These are phyloP conservation scores for Aspergillus steynii DNA, from an alignment of 495 filamentous ascomycete genomes.

Conservation along the genomic window DNA sequence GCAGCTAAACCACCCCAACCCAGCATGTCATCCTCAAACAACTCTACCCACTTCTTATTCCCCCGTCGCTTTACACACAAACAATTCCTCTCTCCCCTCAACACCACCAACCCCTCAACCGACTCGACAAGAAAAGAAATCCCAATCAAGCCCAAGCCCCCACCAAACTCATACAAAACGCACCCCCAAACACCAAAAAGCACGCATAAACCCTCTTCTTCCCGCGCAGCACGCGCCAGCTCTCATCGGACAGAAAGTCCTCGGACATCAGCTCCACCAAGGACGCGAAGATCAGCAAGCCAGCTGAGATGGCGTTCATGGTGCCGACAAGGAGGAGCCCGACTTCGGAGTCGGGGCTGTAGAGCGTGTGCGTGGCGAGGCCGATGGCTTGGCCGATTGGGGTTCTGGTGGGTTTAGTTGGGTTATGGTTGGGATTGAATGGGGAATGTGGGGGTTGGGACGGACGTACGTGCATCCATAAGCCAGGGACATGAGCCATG, in stretches of 20 bases:
- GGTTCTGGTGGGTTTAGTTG: conserved; percentile 55
- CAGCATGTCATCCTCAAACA: too few species aligned
- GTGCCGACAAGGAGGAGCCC: conserved; percentile 66
- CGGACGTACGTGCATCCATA: conserved; percentile 58
- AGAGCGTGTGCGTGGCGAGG: conserved; percentile 57
- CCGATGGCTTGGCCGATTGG: conserved; percentile 84
- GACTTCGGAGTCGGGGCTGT: conserved; percentile 63
- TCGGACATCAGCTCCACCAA: conserved; percentile 63
- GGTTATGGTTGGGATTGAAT: background rate
- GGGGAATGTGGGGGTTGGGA: background rate
- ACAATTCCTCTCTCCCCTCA: too few species aligned
- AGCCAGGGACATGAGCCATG: conserved; percentile 69
- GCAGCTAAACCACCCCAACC: too few species aligned
- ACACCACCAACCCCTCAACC: too few species aligned
- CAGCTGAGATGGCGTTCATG: conserved; percentile 69
- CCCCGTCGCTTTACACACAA: too few species aligned
- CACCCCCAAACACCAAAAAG: conserved; percentile 67
- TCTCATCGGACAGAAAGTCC: conserved; percentile 65
- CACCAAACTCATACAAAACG: conserved; percentile 76
- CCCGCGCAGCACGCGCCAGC: conserved; percentile 59
- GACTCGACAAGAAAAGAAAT: too few species aligned
- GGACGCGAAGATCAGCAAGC: conserved; percentile 61
- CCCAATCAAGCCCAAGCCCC: conserved; percentile 71
- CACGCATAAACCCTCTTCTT: conserved; percentile 67
- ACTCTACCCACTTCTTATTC: too few species aligned